phyloP scores from a whole-genome alignment of 106 monocot species.

The Agapanthus africanus region DNA sequence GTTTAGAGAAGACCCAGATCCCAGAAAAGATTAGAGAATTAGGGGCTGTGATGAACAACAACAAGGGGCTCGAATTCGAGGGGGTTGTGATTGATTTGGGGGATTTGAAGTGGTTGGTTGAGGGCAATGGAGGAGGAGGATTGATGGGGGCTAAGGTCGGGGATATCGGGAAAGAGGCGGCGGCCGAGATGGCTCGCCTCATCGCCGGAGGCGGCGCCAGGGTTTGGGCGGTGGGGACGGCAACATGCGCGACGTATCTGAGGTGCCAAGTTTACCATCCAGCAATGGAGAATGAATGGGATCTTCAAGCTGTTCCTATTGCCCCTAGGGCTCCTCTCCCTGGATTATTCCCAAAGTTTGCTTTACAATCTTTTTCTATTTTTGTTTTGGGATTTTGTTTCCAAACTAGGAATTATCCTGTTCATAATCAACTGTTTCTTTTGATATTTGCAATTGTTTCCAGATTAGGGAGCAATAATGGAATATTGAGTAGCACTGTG shows the following conservation, averaged over 20 bases:
- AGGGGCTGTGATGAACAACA: slow-evolving; percentile 23
- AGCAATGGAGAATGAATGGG: slow-evolving; percentile 76
- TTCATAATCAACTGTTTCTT: neutral
- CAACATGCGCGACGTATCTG: slow-evolving; percentile 83
- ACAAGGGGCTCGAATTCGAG: neutral
- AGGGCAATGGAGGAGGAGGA: slow-evolving; percentile 10
- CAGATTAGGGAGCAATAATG: slow-evolving; percentile 31
- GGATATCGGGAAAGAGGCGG: slow-evolving; percentile 31
- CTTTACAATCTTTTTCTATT: slow-evolving; percentile 1
- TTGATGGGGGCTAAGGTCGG: slow-evolving; percentile 17
- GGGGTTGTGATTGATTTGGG: slow-evolving; percentile 68
- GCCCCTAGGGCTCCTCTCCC: slow-evolving; percentile 27
- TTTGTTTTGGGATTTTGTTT: neutral
- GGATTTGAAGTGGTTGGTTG: slow-evolving; percentile 83
- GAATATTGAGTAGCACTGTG: slow-evolving; percentile 38
- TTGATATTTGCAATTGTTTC: neutral
- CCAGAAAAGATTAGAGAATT: slow-evolving; percentile 35
- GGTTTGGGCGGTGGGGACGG: slow-evolving; percentile 68
- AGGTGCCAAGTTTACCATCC: slow-evolving; percentile 85
- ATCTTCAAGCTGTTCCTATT: slow-evolving; percentile 70
- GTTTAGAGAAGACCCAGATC: slow-evolving; percentile 7
- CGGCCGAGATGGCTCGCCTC: slow-evolving; percentile 48
- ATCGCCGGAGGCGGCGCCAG: slow-evolving; percentile 18
- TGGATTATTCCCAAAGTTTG: slow-evolving; percentile 16
- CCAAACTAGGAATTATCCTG: neutral